These are phyloP conservation scores for Alternaria ethzedia DNA, from an alignment of 2,329 filamentous ascomycete genomes.

Conservation along the genomic window DNA sequence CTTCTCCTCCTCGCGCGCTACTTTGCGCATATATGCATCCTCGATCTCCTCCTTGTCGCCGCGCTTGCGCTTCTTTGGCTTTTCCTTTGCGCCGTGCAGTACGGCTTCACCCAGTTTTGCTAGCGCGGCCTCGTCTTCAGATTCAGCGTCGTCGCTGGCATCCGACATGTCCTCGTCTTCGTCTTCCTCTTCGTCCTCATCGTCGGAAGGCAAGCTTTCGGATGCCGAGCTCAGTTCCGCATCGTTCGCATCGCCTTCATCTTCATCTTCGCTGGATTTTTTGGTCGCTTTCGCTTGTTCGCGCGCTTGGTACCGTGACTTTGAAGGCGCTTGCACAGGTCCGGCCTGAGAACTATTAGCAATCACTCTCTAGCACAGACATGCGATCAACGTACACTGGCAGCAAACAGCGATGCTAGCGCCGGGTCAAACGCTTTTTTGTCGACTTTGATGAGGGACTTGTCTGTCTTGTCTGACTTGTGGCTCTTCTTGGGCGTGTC, in stretches of 20 bases:
- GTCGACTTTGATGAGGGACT: conserved; percentile 31
- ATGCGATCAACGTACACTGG: conserved; percentile 40
- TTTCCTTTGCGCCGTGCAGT: conserved; percentile 37
- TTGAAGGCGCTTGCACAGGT: conserved; percentile 48
- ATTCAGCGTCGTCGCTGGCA: conserved; percentile 25
- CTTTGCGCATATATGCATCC: conserved; percentile 70
- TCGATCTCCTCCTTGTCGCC: conserved; percentile 71
- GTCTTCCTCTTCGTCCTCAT: conserved; percentile 32
- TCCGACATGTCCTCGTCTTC: conserved; percentile 41
- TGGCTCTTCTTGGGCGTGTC: conserved; percentile 15
- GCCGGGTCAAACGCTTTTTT: conserved; percentile 51
- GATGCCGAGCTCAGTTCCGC: conserved; percentile 24
- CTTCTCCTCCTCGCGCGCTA: conserved; percentile 58
- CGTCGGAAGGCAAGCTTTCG: conserved; percentile 18
- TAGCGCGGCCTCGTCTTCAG: conserved; percentile 32
- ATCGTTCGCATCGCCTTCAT: conserved; percentile 53
- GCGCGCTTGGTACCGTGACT: conserved; percentile 47
- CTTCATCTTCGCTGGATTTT: conserved; percentile 58
- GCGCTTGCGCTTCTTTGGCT: conserved; percentile 54
- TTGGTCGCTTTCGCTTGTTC: conserved; percentile 26
- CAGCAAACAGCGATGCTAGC: conserved; percentile 57
- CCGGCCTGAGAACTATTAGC: conserved; percentile 39
- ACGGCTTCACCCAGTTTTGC: conserved; percentile 35
- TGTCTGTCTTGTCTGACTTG: conserved; percentile 22
- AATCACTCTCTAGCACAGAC: background rate